These are phyloP conservation scores for Aaosphaeria arxii DNA, from an alignment of 2,329 filamentous ascomycete species.

Conservation along the genomic window DNA sequence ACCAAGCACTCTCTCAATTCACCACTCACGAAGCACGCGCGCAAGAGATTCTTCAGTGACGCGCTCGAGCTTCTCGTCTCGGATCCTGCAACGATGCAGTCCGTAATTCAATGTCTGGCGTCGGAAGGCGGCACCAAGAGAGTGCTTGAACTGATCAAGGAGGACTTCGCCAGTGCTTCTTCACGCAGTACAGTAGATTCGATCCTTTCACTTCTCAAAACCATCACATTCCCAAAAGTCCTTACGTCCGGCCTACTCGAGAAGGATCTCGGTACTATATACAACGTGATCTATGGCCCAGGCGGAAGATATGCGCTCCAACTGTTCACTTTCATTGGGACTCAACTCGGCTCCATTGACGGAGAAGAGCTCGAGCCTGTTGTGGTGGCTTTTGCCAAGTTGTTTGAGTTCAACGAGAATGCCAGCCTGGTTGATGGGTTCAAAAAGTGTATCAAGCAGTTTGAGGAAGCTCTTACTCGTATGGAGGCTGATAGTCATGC, in stretches of 20 bases:
- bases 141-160: conserved; percentile 3
- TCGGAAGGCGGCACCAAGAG: conserved; percentile 4
- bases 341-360: not conserved
- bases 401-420: conserved; percentile 3
- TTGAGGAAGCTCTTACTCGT: conserved; percentile 1
- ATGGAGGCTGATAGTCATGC: not conserved
- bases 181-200: not conserved
- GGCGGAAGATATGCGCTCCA: conserved; percentile 4
- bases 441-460: conserved; percentile 1
- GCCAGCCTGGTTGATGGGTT: not conserved
- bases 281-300: conserved; percentile 4
- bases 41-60: conserved; percentile 5
- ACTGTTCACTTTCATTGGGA: conserved; percentile 1
- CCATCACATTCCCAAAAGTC: conserved; percentile 3
- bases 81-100: conserved; percentile 3
- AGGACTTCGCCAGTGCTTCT: not conserved
- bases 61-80: conserved; percentile 1
- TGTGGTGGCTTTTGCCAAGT: conserved; percentile 2
- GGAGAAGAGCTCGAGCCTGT: not conserved
- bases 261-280: conserved; percentile 3
- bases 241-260: conserved; percentile 5
- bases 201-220: conserved; percentile 4
- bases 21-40: not conserved
- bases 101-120: conserved; percentile 4
- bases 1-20: not conserved